phyloP scores from a whole-genome alignment of 1,284 basidiomycete species.

The Ganoderma boninense region DNA sequence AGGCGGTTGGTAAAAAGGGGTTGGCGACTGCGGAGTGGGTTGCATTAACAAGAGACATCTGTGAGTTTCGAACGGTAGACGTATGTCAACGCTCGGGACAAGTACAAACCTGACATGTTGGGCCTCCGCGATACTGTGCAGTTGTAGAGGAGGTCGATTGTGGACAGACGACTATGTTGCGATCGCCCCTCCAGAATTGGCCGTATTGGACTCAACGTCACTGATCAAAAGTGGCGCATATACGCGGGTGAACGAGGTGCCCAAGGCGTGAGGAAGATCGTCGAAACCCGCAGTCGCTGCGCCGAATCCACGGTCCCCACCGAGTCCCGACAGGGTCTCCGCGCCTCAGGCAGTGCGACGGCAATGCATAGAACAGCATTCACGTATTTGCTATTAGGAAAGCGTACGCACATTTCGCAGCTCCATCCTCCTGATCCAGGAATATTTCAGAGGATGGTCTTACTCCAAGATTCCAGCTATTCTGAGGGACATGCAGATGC shows the following conservation, averaged over 20 bases:
- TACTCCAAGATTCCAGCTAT: slow-evolving; percentile 62
- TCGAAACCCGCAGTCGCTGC: slow-evolving; percentile 3
- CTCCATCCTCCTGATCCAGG: slow-evolving; percentile 52
- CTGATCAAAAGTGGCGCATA: slow-evolving; percentile 40
- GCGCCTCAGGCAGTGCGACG: slow-evolving; percentile 9
- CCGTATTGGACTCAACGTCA: slow-evolving; percentile 54
- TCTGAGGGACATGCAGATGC: slow-evolving; percentile 48
- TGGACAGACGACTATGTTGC: slow-evolving; percentile 49
- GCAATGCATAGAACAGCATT: slow-evolving; percentile 3
- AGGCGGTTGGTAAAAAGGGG: slow-evolving; percentile 37
- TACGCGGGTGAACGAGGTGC: slow-evolving; percentile 15
- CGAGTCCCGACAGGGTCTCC: not conserved
- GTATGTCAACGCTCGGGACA: not conserved
- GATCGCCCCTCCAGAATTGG: slow-evolving; percentile 45
- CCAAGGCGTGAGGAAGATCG: slow-evolving; percentile 4
- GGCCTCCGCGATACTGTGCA: slow-evolving; percentile 48
- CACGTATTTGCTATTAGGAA: not conserved
- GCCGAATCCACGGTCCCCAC: slow-evolving; percentile 3
- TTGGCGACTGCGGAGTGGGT: slow-evolving; percentile 22
- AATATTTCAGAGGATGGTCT: slow-evolving; percentile 60
- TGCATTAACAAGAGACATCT: not conserved
- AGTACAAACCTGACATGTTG: slow-evolving; percentile 17
- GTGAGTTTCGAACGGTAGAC: too few relatives aligned
- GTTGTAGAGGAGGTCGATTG: slow-evolving; percentile 61
- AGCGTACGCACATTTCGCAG: slow-evolving; percentile 50